Percentiles rank a stretch among this genome's conserved stretches.
Evolutionary conservation across 2,329 filamentous ascomycete genomes (phyloP).

Genomic region (Ophiosphaerella korrae): DNA sequence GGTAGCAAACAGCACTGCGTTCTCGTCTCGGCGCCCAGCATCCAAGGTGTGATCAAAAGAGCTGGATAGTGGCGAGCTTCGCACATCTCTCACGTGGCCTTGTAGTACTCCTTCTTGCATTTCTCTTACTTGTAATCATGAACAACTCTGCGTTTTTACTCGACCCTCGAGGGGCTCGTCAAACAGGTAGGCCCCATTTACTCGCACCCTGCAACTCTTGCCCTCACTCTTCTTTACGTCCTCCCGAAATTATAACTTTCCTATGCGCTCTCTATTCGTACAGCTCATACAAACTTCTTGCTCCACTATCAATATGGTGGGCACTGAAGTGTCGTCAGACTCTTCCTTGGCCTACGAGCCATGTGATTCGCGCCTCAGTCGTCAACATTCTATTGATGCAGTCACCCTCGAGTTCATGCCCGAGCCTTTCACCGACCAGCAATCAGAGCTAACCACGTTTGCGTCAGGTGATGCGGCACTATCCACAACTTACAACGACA

Average conservation of each 20-base stretch:
- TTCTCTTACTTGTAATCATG: slow-evolving; percentile 25
- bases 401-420: background rate
- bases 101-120: background rate
- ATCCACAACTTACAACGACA: slow-evolving; percentile 13
- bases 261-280: too few species aligned
- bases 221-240: background rate
- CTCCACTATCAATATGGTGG: too few species aligned
- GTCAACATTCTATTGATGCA: background rate
- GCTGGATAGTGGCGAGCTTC: slow-evolving; percentile 1
- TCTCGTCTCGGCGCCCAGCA: slow-evolving; percentile 15
- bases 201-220: background rate
- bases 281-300: too few species aligned
- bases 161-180: slow-evolving; percentile 28
- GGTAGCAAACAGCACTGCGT: slow-evolving; percentile 11
- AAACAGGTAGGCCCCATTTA: slow-evolving; percentile 27
- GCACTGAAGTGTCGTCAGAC: background rate
- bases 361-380: background rate
- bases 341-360: background rate
- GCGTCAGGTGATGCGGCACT: slow-evolving; percentile 24
- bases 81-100: slow-evolving; percentile 1
- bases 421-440: slow-evolving; percentile 3
- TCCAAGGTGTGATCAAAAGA: slow-evolving; percentile 15
- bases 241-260: background rate
- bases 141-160: slow-evolving; percentile 32
- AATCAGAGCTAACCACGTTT: slow-evolving; percentile 24